Percentiles rank a stretch among this genome's conserved stretches.
phyloP scores from a whole-genome alignment of 176 grass and related monocot species.

The Rhynchospora tenuis region DNA sequence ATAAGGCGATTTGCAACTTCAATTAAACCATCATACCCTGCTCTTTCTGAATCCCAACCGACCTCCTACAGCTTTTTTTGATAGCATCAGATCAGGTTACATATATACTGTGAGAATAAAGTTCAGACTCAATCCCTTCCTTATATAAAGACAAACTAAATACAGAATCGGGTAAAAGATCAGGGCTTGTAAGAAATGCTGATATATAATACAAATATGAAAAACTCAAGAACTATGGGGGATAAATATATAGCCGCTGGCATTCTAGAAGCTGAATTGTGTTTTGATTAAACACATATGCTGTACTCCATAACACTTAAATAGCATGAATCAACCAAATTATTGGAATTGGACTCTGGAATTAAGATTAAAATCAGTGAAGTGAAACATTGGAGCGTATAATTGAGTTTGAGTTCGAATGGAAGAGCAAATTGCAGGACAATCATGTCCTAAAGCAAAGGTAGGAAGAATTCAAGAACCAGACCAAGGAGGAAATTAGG shows the following conservation, averaged over 20 bases:
- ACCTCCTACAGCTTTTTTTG: conserved; percentile 79
- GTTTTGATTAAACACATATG: background rate
- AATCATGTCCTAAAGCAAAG: too few species aligned
- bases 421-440: background rate
- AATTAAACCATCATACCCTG: conserved; percentile 64
- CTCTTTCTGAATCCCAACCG: conserved; percentile 81
- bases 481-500: too few species aligned
- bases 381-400: background rate
- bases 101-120: background rate
- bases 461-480: too few species aligned
- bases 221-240: background rate
- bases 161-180: background rate
- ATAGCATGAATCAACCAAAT: background rate
- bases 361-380: background rate
- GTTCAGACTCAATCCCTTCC: background rate
- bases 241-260: too few species aligned
- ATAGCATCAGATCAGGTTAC: background rate
- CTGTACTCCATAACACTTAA: background rate
- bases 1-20: conserved; percentile 75
- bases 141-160: background rate
- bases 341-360: background rate
- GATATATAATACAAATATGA: background rate
- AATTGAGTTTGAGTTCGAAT: background rate
- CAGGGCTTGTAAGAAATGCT: background rate
- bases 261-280: background rate